Conservation (phyloP, 2,329 filamentous ascomycete genomes). For the Ceratocystis lukuohia region DNA sequence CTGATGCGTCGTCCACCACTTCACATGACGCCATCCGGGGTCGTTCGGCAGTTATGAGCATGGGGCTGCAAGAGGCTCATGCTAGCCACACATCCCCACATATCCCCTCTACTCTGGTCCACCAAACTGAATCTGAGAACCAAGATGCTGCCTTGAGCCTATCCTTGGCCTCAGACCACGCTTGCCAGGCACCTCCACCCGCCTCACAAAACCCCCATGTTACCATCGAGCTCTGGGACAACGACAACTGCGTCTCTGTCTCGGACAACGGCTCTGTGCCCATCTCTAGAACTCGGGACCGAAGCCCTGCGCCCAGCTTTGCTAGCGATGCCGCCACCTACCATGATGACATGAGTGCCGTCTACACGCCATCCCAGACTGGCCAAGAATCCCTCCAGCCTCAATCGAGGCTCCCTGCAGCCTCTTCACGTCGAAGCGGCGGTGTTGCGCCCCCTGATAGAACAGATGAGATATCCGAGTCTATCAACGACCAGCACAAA, state of each 20-base stretch:
- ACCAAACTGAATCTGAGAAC: background rate
- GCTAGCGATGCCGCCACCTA: slow-evolving; percentile 16
- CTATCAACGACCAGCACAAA: slow-evolving; percentile 36
- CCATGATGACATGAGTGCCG: slow-evolving; percentile 13
- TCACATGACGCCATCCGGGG: background rate
- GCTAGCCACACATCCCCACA: background rate
- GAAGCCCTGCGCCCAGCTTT: slow-evolving; percentile 11
- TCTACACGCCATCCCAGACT: background rate
- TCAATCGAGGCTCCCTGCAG: background rate
- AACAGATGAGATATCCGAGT: slow-evolving; percentile 26
- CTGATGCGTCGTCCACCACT: background rate
- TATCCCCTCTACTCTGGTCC: background rate
- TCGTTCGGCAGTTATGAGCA: background rate
- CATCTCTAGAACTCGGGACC: background rate
- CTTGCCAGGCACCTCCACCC: background rate
- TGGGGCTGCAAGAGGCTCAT: background rate
- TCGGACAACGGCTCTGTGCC: background rate
- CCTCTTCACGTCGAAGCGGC: background rate
- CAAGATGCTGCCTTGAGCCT: no score
- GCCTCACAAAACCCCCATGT: background rate
- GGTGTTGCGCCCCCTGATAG: slow-evolving; percentile 14
- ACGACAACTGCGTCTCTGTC: background rate
- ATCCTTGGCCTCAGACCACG: background rate
- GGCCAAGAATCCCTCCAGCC: background rate
- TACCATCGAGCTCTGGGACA: background rate